A percentile compares a stretch with the other conserved stretches of the same genome.
phyloP scores from a whole-genome alignment of 441 rosid species.

The Omphalea diandra region DNA sequence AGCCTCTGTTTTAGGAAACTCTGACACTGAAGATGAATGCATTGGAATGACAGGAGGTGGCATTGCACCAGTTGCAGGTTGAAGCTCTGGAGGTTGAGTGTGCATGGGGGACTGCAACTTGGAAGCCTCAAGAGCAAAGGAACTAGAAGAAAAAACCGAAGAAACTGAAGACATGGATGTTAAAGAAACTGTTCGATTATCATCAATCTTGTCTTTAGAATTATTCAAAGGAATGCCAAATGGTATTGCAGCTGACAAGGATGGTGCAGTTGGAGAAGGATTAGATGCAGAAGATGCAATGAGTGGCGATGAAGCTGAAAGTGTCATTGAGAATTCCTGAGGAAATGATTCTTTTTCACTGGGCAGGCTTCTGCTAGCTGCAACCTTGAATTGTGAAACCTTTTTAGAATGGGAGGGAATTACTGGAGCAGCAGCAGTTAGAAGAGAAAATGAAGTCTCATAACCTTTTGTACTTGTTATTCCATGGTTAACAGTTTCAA shows the following conservation, averaged over 20 bases:
- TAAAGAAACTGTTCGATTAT: conserved; percentile 31
- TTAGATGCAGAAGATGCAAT: conserved; percentile 30
- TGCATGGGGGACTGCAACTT: conserved; percentile 25
- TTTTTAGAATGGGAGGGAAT: conserved; percentile 33
- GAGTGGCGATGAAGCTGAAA: conserved; percentile 36
- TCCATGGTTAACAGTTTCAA: conserved; percentile 33
- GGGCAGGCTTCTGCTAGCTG: conserved; percentile 39
- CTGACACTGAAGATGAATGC: conserved; percentile 4
- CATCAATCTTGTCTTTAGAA: conserved; percentile 32
- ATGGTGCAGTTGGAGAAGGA: conserved; percentile 30
- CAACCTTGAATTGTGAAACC: conserved; percentile 33
- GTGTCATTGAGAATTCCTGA: conserved; percentile 35
- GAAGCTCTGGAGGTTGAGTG: conserved; percentile 27
- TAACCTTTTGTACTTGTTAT: conserved; percentile 29
- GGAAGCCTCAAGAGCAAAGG: conserved; percentile 35
- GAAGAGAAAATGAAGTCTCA: conserved; percentile 32
- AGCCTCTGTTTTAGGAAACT: conserved; percentile 19
- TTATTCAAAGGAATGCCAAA: conserved; percentile 35
- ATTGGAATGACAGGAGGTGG: conserved; percentile 1
- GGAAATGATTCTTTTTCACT: conserved; percentile 38
- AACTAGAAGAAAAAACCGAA: conserved; percentile 36
- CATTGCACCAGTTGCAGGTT: conserved; percentile 4
- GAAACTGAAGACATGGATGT: conserved; percentile 35
- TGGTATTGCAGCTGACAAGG: conserved; percentile 35
- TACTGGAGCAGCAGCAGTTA: conserved; percentile 35